A percentile compares a stretch with the other conserved stretches of the same genome.
Conservation (phyloP, 2,329 filamentous ascomycete species). For the Domatiomyces globalis region DNA sequence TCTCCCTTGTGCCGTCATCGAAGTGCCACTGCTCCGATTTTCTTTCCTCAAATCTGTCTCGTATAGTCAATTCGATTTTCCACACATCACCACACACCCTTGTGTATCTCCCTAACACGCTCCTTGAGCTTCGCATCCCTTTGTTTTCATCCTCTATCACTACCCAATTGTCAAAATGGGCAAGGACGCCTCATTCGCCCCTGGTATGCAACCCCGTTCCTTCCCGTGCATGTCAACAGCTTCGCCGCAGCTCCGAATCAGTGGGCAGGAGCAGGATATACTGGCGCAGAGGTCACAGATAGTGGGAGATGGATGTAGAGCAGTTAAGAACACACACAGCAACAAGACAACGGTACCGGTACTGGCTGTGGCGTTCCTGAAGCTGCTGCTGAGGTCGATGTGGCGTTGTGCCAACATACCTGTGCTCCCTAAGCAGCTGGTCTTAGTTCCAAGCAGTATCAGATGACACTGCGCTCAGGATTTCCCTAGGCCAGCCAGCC, state of each 20-base stretch:
- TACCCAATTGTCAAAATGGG: constrained; percentile 11
- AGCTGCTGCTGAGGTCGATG: not conserved
- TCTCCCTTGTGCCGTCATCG: not conserved
- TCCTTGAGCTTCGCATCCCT: constrained; percentile 2
- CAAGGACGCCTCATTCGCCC: constrained; percentile 17
- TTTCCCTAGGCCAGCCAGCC: not conserved
- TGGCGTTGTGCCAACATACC: not conserved
- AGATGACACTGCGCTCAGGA: not conserved
- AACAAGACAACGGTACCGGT: not conserved
- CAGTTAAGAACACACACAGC: not conserved
- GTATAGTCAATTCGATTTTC: constrained; percentile 6
- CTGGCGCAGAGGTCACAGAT: not conserved
- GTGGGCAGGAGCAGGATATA: not conserved
- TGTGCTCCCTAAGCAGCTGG: not conserved
- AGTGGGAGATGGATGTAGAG: not conserved
- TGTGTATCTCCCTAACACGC: constrained; percentile 2
- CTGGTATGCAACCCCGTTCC: constrained; percentile 11
- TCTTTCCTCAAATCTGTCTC: constrained; percentile 10
- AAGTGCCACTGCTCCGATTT: not conserved
- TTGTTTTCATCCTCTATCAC: constrained; percentile 1
- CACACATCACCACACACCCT: constrained; percentile 6
- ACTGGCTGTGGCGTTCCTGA: not conserved
- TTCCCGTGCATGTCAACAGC: constrained; percentile 3
- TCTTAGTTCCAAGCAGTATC: not conserved
- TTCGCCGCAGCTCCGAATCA: constrained; percentile 14